Evolutionary conservation across 129 eudicot genomes (phyloP).

Genomic region (Arctium lappa): DNA sequence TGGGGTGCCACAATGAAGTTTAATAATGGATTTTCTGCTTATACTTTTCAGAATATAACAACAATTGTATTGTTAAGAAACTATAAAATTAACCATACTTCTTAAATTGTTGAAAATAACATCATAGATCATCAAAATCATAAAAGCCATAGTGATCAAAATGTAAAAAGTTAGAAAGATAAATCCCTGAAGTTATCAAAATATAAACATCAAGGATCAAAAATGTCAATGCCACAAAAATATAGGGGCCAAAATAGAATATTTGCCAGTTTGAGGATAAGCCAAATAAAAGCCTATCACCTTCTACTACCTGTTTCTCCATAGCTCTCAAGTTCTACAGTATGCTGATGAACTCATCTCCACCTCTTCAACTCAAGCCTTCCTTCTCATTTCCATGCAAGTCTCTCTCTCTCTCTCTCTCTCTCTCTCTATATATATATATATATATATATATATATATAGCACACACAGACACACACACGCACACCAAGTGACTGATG

Average conservation of each 20-base stretch:
- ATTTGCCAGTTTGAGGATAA: constrained; percentile 16
- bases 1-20: not conserved
- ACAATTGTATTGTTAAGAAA: not conserved
- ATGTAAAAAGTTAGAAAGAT: not conserved
- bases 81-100: not conserved
- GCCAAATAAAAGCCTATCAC: constrained; percentile 22
- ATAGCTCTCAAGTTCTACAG: constrained; percentile 11
- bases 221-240: constrained; percentile 8
- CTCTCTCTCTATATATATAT: not conserved
- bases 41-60: too few species aligned
- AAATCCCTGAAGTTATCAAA: not conserved
- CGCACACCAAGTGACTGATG: constrained; percentile 17
- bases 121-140: not conserved
- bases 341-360: constrained; percentile 57
- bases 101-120: not conserved
- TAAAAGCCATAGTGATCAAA: not conserved
- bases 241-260: constrained; percentile 11
- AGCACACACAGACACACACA: not conserved
- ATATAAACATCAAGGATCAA: not conserved
- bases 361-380: constrained; percentile 39
- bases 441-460: too few species aligned
- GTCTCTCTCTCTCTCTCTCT: constrained; percentile 13
- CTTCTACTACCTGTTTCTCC: constrained; percentile 14
- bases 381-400: constrained; percentile 33
- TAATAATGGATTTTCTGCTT: not conserved